A percentile compares a stretch with the other conserved stretches of the same genome.
Conservation (phyloP, 23 red algal genomes). For the Gracilariopsis chorda region DNA sequence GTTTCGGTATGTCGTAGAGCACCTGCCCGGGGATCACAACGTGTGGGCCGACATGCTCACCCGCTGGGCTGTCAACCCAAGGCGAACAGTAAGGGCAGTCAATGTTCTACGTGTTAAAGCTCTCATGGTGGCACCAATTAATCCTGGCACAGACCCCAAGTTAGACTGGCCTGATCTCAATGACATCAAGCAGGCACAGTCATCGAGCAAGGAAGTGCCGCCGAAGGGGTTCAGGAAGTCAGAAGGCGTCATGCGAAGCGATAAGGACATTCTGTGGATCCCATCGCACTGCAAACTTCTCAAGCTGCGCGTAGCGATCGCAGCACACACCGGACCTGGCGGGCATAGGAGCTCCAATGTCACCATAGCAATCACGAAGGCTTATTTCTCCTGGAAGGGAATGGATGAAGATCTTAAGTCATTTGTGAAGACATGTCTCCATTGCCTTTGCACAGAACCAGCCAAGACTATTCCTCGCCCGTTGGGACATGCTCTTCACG, state of each 20-base stretch:
- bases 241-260: background rate
- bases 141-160: background rate
- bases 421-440: background rate
- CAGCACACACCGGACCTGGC: background rate
- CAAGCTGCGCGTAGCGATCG: background rate
- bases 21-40: background rate
- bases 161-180: background rate
- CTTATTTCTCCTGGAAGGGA: background rate
- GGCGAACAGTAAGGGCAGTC: background rate
- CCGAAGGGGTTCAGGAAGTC: background rate
- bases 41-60: too few species aligned
- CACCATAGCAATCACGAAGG: background rate
- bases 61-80: background rate
- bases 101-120: background rate
- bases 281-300: background rate
- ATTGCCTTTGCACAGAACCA: background rate
- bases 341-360: background rate
- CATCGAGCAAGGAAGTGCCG: background rate
- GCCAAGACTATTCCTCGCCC: background rate
- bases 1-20: background rate
- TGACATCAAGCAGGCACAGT: background rate
- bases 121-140: background rate
- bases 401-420: background rate
- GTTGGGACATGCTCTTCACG: background rate
- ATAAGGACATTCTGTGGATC: background rate